A percentile compares a stretch with the other conserved stretches of the same genome.
Evolutionary conservation across 2,329 filamentous ascomycete genomes (phyloP).

Genomic region (Alternaria gaisen): DNA sequence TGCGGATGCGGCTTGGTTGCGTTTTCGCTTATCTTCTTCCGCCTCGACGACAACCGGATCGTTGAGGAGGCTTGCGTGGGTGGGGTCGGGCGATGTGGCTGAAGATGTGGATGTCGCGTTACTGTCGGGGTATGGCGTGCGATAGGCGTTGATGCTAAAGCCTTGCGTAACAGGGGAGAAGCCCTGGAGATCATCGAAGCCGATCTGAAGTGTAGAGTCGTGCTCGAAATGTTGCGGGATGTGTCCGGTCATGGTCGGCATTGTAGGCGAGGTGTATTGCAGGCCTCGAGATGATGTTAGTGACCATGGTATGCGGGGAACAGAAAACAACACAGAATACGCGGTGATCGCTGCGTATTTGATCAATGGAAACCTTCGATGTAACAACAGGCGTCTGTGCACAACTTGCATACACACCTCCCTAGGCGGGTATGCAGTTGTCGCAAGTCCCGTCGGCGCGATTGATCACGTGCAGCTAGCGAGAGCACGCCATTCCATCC

Average conservation of each 20-base stretch:
- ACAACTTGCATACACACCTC: conserved; percentile 29
- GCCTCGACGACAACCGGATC: conserved; percentile 57
- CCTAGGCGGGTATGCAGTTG: conserved; percentile 24
- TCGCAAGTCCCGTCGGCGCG: conserved; percentile 17
- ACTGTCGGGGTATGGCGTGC: conserved; percentile 46
- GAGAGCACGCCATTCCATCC: conserved; percentile 29
- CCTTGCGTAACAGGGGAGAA: conserved; percentile 39
- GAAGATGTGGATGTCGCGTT: conserved; percentile 41
- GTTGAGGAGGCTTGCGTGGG: conserved; percentile 21
- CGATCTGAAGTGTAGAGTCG: conserved; percentile 28
- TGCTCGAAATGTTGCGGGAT: conserved; percentile 37
- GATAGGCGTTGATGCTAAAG: conserved; percentile 37
- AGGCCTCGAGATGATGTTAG: conserved; percentile 42
- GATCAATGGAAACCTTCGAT: conserved; percentile 1
- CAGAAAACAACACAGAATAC: neutral
- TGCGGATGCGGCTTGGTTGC: conserved; percentile 87
- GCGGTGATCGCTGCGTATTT: conserved; percentile 11
- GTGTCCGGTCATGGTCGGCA: conserved; percentile 41
- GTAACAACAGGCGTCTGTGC: conserved; percentile 10
- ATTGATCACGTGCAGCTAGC: conserved; percentile 30
- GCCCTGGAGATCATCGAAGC: conserved; percentile 42
- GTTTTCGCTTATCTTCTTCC: conserved; percentile 88
- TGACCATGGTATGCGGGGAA: conserved; percentile 18
- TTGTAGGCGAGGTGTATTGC: conserved; percentile 38
- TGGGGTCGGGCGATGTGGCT: conserved; percentile 34